These are phyloP conservation scores for Bryum argenteum DNA, from an alignment of 225 moss, liverwort and hornwort genomes.

Conservation along the genomic window DNA sequence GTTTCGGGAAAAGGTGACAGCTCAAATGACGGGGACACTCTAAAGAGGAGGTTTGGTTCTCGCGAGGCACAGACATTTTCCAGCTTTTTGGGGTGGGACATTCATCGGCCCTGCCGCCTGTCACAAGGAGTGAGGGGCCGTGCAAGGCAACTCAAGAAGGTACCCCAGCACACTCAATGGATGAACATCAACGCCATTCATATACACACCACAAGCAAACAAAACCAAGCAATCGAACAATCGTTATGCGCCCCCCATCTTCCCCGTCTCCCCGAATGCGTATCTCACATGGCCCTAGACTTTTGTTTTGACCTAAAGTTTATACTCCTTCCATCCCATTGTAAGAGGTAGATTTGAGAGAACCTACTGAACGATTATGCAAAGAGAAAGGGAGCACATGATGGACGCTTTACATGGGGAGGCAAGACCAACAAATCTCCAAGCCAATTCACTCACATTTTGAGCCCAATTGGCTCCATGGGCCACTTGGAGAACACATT, in stretches of 20 bases:
- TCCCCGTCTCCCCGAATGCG: not conserved
- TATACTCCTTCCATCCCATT: too few relatives aligned
- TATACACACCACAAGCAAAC: slow-evolving; percentile 36
- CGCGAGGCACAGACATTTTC: slow-evolving; percentile 15
- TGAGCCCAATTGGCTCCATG: too few relatives aligned
- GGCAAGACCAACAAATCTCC: too few relatives aligned
- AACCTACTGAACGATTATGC: too few relatives aligned
- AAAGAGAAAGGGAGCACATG: too few relatives aligned
- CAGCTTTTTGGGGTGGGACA: slow-evolving; percentile 19
- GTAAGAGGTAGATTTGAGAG: too few relatives aligned
- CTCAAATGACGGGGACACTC: slow-evolving; percentile 12
- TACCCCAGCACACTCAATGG: slow-evolving; percentile 38
- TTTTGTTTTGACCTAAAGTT: too few relatives aligned
- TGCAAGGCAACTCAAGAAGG: slow-evolving; percentile 40
- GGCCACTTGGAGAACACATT: too few relatives aligned
- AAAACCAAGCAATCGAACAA: slow-evolving; percentile 10
- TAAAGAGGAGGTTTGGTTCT: not conserved
- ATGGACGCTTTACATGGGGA: too few relatives aligned
- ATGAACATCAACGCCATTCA: not conserved
- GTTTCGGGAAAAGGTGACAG: not conserved
- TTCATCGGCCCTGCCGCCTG: slow-evolving; percentile 27
- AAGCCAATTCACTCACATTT: too few relatives aligned
- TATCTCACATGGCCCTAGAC: too few relatives aligned
- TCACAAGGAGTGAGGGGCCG: slow-evolving; percentile 21
- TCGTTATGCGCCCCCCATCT: not conserved